These are phyloP conservation scores for Fraxinus velutina DNA, from an alignment of 305 asterid species.

Conservation along the genomic window DNA sequence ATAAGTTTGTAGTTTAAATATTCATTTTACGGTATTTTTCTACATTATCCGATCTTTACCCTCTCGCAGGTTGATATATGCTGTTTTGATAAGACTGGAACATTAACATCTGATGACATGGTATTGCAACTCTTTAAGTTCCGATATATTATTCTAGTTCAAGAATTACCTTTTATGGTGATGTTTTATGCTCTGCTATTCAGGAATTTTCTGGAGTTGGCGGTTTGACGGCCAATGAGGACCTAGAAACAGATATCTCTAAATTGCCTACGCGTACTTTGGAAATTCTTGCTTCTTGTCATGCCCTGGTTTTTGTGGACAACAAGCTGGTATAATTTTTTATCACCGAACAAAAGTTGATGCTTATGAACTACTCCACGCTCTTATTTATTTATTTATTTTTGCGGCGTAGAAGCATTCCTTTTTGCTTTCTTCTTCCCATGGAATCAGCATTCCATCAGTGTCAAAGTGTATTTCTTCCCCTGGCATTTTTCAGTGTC, in stretches of 20 bases:
- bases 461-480: background rate
- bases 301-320: conserved; percentile 95
- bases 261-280: conserved; percentile 64
- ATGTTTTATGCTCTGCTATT: conserved; percentile 25
- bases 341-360: background rate
- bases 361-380: background rate
- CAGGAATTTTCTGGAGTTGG: conserved; percentile 98
- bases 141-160: conserved; percentile 22
- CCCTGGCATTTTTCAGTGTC: background rate
- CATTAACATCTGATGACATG: conserved; percentile 98
- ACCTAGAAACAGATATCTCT: conserved; percentile 59
- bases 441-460: background rate
- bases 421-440: background rate
- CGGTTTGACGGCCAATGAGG: conserved; percentile 73
- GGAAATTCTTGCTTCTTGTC: conserved; percentile 96
- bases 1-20: background rate
- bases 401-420: background rate
- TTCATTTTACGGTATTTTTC: conserved; percentile 4
- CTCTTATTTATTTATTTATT: background rate
- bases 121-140: conserved; percentile 38
- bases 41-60: conserved; percentile 28
- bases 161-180: conserved; percentile 18
- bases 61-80: conserved; percentile 86
- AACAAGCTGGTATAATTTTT: conserved; percentile 72
- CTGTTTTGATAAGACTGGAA: conserved; percentile 97